Percentiles rank a stretch among this genome's conserved stretches.
Conservation (phyloP, 2,329 filamentous ascomycete species). For the Aspergillus ustus region DNA sequence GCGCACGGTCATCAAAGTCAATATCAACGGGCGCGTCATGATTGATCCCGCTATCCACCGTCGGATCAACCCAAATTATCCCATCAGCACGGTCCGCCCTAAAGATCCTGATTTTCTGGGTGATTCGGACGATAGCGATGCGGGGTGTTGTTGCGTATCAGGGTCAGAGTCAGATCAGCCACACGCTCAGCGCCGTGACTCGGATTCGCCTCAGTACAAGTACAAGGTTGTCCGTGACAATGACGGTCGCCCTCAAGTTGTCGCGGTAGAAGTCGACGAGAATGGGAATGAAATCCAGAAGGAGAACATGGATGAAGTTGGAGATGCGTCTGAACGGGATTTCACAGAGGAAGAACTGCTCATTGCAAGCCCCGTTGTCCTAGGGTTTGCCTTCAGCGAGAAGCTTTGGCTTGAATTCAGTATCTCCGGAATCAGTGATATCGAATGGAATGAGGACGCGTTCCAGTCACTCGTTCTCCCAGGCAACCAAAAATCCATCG, state of each 20-base stretch:
- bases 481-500: conserved; percentile 66
- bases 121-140: conserved; percentile 49
- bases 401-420: conserved; percentile 91
- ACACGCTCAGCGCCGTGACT: conserved; percentile 42
- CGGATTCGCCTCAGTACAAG: conserved; percentile 43
- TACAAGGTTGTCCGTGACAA: conserved; percentile 62
- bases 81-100: conserved; percentile 72
- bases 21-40: conserved; percentile 87
- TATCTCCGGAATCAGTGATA: conserved; percentile 77
- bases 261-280: conserved; percentile 61
- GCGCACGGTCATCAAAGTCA: conserved; percentile 74
- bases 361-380: conserved; percentile 79
- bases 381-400: conserved; percentile 85
- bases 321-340: conserved; percentile 48
- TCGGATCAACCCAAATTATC: conserved; percentile 84
- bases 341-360: conserved; percentile 85
- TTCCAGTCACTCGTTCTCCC: conserved; percentile 81
- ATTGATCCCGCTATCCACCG: conserved; percentile 82
- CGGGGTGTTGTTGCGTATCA: conserved; percentile 44
- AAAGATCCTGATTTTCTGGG: conserved; percentile 68
- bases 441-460: conserved; percentile 81
- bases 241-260: conserved; percentile 55
- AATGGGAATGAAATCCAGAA: conserved; percentile 59
- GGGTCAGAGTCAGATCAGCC: conserved; percentile 43
- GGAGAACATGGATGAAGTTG: conserved; percentile 59